Conservation (phyloP, 2,329 filamentous ascomycete species). For the Xylariaceae sp. region DNA sequence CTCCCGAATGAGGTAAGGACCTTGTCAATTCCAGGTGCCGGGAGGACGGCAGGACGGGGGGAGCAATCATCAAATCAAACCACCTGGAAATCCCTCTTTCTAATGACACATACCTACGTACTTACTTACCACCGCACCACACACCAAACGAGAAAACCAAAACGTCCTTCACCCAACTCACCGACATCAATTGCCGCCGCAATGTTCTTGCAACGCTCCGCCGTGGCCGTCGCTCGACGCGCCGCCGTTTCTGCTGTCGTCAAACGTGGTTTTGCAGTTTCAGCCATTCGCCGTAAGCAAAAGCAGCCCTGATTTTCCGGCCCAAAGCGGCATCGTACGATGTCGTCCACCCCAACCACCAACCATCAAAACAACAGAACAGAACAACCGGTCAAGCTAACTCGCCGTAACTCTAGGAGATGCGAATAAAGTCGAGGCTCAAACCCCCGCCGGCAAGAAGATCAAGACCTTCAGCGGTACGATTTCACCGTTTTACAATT, state of each 20-base stretch:
- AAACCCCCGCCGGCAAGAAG: conserved; percentile 47
- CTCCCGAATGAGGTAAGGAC: conserved; percentile 25
- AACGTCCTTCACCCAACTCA: conserved; percentile 17
- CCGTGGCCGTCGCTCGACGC: conserved; percentile 62
- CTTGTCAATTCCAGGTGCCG: conserved; percentile 26
- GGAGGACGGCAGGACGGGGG: no score
- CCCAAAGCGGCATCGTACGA: conserved; percentile 36
- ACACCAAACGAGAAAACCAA: no score
- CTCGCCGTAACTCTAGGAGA: conserved; percentile 41
- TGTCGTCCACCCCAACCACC: no score
- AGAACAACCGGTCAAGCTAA: conserved; percentile 36
- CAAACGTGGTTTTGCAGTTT: conserved; percentile 63
- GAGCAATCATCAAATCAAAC: conserved; percentile 29
- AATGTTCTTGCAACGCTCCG: conserved; percentile 69
- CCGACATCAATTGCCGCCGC: conserved; percentile 32
- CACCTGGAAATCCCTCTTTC: conserved; percentile 30
- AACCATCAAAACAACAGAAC: conserved; percentile 27
- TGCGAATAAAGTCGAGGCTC: conserved; percentile 50
- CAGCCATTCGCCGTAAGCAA: conserved; percentile 62
- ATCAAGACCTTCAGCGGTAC: conserved; percentile 51
- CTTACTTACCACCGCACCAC: conserved; percentile 13
- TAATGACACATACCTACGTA: no score
- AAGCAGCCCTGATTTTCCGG: conserved; percentile 39
- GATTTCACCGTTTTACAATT: conserved; percentile 46
- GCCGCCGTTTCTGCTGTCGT: conserved; percentile 56